Base-by-base conservation (phyloP, 768 basidiomycete genomes). In the Tylopilus vinaceipallidus region DNA sequence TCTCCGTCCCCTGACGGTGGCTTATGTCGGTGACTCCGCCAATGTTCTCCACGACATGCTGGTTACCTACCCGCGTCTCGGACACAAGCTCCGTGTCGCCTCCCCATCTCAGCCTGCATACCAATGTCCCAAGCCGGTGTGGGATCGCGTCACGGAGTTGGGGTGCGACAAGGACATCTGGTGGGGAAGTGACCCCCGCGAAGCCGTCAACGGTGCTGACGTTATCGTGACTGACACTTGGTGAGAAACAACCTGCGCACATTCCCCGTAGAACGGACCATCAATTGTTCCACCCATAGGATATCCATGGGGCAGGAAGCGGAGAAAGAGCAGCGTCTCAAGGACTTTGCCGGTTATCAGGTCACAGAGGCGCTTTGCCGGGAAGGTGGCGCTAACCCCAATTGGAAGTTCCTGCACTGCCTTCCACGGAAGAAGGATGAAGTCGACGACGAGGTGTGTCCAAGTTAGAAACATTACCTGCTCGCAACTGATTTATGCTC, bases 231-330 rank as follows among this genome's bases (percentile, higher is more conserved):
- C 97, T 2, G 97, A 99, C 67, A 99, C 97, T 4, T 99, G 95
- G 93, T 91, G 52, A 49, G 77, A 65, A 39, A 36, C 16, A 20
- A 10, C 16, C 12, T 22, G 1, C 6, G 3, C 22, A 4, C 24
- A 12, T 17, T 11, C 7, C 23, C 7, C 42, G 20, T 41, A 14
- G 6, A 22, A 8, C 42, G 34, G 19, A 16, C 14, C 16, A 20
- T 42, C 16, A 2, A 43, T 33, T 3, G 4, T 22, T 11, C 13
- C 12, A 2, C 16, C 11, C 23, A 13, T 60, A 95, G 92, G 94
- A 93, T 98, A 55, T 98, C 95, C 2, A 98, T 99, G 97, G 97
- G 97, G 16, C 93, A 97, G 69, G 97, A 98, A 70, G 88, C 85
- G 1, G 94, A 98, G 68, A 92, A 94, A 55, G 89, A 75, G 27